Percentiles rank a stretch among this genome's conserved stretches.
Conservation (phyloP, 2,329 filamentous ascomycete species). For the Aureobasidium melanogenum region DNA sequence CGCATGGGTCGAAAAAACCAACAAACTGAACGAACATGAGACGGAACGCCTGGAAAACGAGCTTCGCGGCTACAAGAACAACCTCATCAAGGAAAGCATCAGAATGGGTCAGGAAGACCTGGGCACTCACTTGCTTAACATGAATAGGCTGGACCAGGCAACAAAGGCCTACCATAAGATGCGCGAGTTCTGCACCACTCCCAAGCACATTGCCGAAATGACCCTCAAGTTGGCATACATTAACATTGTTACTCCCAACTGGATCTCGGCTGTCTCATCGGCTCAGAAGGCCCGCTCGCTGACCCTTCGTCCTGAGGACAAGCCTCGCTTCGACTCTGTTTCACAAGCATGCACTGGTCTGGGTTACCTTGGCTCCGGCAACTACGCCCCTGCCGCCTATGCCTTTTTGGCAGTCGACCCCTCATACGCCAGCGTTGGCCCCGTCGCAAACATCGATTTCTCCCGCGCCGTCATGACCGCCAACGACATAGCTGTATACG, state of each 20-base stretch:
- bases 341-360: slow-evolving; percentile 55
- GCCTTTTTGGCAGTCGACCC: slow-evolving; percentile 59
- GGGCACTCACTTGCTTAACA: slow-evolving; percentile 71
- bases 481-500: slow-evolving; percentile 89
- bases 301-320: slow-evolving; percentile 47
- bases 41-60: slow-evolving; percentile 71
- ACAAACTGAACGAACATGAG: slow-evolving; percentile 59
- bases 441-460: slow-evolving; percentile 41
- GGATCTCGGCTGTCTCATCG: slow-evolving; percentile 48
- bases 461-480: slow-evolving; percentile 66
- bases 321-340: slow-evolving; percentile 53
- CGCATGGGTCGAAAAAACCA: slow-evolving; percentile 64
- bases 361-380: slow-evolving; percentile 47
- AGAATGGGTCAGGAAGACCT: slow-evolving; percentile 94
- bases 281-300: slow-evolving; percentile 39
- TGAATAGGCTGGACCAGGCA: slow-evolving; percentile 56
- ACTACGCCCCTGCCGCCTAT: slow-evolving; percentile 59
- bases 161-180: slow-evolving; percentile 75
- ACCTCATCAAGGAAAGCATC: slow-evolving; percentile 94
- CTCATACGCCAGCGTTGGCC: slow-evolving; percentile 31
- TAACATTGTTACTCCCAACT: slow-evolving; percentile 67
- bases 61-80: slow-evolving; percentile 90
- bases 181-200: slow-evolving; percentile 80
- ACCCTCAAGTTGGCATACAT: slow-evolving; percentile 69
- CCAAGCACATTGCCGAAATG: slow-evolving; percentile 76